A percentile compares a stretch with the other conserved stretches of the same genome.
Conservation (phyloP, 768 basidiomycete genomes). For the Hebeloma cylindrosporum region DNA sequence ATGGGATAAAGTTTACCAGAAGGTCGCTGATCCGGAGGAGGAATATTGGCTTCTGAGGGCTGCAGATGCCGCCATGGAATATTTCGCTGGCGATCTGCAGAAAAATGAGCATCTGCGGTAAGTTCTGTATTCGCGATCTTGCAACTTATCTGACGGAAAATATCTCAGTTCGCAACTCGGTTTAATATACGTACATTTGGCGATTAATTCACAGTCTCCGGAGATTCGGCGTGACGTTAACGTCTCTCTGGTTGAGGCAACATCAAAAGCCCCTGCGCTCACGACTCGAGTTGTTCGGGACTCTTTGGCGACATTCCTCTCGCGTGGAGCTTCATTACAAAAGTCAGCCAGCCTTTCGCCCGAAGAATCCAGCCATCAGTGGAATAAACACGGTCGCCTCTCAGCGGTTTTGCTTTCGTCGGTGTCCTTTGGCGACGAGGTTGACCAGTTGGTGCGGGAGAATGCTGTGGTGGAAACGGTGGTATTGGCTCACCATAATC, state of each 20-base stretch:
- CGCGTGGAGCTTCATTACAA: constrained; percentile 31
- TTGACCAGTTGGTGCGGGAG: constrained; percentile 42
- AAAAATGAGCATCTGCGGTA: constrained; percentile 61
- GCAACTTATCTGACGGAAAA: background rate
- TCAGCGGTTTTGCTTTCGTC: constrained; percentile 54
- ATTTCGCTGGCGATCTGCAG: constrained; percentile 47
- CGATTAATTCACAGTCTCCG: constrained; percentile 55
- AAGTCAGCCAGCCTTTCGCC: constrained; percentile 26
- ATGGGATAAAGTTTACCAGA: constrained; percentile 86
- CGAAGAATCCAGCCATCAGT: constrained; percentile 32
- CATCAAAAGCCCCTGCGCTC: constrained; percentile 43
- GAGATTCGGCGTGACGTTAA: constrained; percentile 52
- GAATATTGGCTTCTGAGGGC: constrained; percentile 79
- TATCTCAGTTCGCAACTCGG: constrained; percentile 60
- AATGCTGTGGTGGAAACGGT: constrained; percentile 52
- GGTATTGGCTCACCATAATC: constrained; percentile 73
- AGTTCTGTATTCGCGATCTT: constrained; percentile 15
- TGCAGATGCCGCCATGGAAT: constrained; percentile 46
- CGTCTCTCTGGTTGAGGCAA: constrained; percentile 39
- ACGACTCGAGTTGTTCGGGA: constrained; percentile 57
- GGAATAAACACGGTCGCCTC: constrained; percentile 54
- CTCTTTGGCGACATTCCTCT: constrained; percentile 49
- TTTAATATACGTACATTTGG: constrained; percentile 65
- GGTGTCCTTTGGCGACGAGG: constrained; percentile 44
- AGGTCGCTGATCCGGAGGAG: constrained; percentile 58